Base-by-base conservation (phyloP, 1,139 yeast genomes). In the Kazachstania sp. region DNA sequence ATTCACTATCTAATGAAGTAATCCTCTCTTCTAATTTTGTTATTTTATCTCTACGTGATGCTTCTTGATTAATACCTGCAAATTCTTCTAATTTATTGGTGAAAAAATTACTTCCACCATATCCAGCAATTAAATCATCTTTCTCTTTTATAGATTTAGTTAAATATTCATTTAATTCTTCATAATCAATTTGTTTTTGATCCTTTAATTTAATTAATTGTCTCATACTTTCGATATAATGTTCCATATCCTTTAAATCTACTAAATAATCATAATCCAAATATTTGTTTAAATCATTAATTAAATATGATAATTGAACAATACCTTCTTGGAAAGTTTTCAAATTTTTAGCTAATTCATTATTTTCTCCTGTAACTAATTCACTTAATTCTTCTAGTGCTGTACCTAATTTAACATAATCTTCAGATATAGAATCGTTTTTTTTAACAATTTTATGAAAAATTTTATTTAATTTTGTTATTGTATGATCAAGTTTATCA, bases 171-270 rank as follows among this genome's bases (percentile, higher is more conserved):
- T 79, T 78, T 45, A 92, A 71, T 43, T 86, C 95, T 61, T 92
- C 97, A 58, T 84, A 79, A 64, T 92, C 98, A 37, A 90, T 77
- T 56, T 86, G 90, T 64, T 90, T 90, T 61, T 87, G 92, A 60
- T 92, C 98, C 54, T 92, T 87, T 47, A 86, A 73, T 60, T 85
- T 90, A 49, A 92, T 77, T 53, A 90, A 70, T 50, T 77, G 78
- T 55, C 87, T 85, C 56, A 92, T 73, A 31, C 92, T 79, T 38
- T 77, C 74, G 45, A 90, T 82, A 60, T 88, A 92, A 66, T 86
- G 90, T 53, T 92, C 87, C 68, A 94, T 75, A 65, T 92, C 97
- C 55, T 86, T 83, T 54, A 92, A 69, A 4, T 95, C 79, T 2
- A 87, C 86, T 47, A 88, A 71, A 58, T 87, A 92, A 39, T 87